Evolutionary conservation across 257 asterid species (phyloP), one percentile per base, ranked within the genome.

Genomic region (Coffea eugenioides): DNA sequence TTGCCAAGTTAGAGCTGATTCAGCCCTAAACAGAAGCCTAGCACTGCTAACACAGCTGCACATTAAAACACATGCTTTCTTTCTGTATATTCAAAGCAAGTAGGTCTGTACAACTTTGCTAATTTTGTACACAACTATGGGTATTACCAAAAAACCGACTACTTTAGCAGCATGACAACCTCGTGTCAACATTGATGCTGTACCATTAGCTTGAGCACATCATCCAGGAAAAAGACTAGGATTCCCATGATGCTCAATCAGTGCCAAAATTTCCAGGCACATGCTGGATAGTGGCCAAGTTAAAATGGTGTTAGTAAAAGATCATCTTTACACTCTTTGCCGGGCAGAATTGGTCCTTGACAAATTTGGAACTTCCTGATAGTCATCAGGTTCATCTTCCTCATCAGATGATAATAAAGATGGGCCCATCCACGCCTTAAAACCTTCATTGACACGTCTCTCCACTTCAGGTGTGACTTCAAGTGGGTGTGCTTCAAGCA

Each of bases 361-460:
- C 70, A 77, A 6, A 76, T 52, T 77, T 16, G 91, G 89, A 71
- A 71, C 93, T 86, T 91, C 96, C 54, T 77, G 86, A 80, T 91
- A 91, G 67, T 89, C 89, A 18, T 89, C 97, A n/a, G 92, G 83
- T 77, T 94, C 98, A 45, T 91, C 98, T 69, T 95, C 99, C 18
- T 93, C 98, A 39, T 95, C 82, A 45, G 99, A 95, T 41, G 99
- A 95, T 65, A 95, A 83, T 83, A 90, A 83, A 56, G 98, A 88
- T 13, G 98, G 93, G 23, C 99, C 98, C 98, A 93, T 93, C 99
- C 99, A 95, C 39, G 98, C 87, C 87, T 92, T 92, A 71, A 95
- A 95, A 73, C 98, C 97, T 82, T 93, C 98, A 62, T 80, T 87
- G 54, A 93, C 89, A 13, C 97, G 97, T 77, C 90, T 87, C 90